These are phyloP conservation scores for Arthrobotrys pseudoclavata DNA, from an alignment of 2,329 filamentous ascomycete genomes.

Conservation along the genomic window DNA sequence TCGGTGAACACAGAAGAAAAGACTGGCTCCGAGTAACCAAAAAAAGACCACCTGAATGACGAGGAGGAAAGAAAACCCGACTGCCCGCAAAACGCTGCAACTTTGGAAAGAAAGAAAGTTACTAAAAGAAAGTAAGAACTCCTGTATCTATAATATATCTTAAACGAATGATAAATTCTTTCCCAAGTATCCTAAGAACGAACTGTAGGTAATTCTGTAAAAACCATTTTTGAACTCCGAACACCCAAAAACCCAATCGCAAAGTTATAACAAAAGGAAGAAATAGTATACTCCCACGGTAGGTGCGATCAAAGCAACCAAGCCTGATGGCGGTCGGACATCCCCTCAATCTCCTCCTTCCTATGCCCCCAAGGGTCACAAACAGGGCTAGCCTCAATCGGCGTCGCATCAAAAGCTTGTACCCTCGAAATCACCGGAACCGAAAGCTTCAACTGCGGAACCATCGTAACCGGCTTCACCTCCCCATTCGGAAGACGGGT, in stretches of 20 bases:
- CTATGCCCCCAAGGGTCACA: slow-evolving; percentile 50
- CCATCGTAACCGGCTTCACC: slow-evolving; percentile 44
- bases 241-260: background rate
- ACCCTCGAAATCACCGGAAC: slow-evolving; percentile 27
- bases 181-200: slow-evolving; percentile 11
- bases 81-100: background rate
- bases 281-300: background rate
- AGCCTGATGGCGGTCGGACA: slow-evolving; percentile 40
- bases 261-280: slow-evolving; percentile 3
- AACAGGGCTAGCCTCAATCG: slow-evolving; percentile 48
- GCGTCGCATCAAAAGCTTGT: slow-evolving; percentile 28
- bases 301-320: slow-evolving; percentile 35
- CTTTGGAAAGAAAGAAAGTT: background rate
- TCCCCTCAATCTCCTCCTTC: slow-evolving; percentile 33
- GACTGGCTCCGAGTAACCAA: background rate
- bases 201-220: background rate
- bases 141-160: slow-evolving; percentile 3
- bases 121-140: background rate
- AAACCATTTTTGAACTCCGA: background rate
- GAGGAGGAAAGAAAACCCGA: background rate
- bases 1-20: background rate
- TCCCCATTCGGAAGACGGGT: slow-evolving; percentile 33
- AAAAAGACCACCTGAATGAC: background rate
- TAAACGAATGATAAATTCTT: slow-evolving; percentile 17
- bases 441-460: slow-evolving; percentile 29